Evolutionary conservation across 192 early-diverging fungal species (phyloP).

Genomic region (Gonapodya sp.): DNA sequence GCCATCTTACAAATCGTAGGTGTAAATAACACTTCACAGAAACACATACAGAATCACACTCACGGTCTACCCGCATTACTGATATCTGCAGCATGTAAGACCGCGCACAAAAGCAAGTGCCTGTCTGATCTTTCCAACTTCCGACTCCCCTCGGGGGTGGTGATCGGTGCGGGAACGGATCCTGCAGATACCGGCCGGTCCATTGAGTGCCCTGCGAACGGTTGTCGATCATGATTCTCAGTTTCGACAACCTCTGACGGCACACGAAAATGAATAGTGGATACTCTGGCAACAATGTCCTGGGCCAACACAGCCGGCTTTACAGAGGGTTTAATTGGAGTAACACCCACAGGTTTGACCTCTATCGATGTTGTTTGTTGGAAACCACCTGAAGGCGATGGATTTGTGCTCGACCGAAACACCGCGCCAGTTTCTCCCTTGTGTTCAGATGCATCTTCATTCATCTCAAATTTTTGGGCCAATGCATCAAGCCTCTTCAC

Average conservation of each 20-base stretch:
- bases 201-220: too few relatives aligned
- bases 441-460: background rate
- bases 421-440: background rate
- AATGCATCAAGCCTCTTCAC: conserved; percentile 32
- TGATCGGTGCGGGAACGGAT: background rate
- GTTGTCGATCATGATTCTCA: background rate
- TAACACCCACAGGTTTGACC: too few relatives aligned
- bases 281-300: background rate
- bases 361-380: too few relatives aligned
- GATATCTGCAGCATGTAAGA: conserved; percentile 41
- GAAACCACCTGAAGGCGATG: too few relatives aligned
- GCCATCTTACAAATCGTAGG: conserved; percentile 22
- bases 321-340: too few relatives aligned
- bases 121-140: background rate
- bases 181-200: background rate
- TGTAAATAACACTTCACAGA: background rate
- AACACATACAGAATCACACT: background rate
- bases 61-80: conserved; percentile 77
- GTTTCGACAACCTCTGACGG: background rate
- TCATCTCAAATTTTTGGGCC: background rate
- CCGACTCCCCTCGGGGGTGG: background rate
- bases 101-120: background rate
- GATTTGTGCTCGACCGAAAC: too few relatives aligned
- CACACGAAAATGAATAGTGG: background rate
- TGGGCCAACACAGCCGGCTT: too few relatives aligned